These are phyloP conservation scores for Nitzschia inconspicua DNA, from an alignment of 108 stramenopile species.

Conservation along the genomic window DNA sequence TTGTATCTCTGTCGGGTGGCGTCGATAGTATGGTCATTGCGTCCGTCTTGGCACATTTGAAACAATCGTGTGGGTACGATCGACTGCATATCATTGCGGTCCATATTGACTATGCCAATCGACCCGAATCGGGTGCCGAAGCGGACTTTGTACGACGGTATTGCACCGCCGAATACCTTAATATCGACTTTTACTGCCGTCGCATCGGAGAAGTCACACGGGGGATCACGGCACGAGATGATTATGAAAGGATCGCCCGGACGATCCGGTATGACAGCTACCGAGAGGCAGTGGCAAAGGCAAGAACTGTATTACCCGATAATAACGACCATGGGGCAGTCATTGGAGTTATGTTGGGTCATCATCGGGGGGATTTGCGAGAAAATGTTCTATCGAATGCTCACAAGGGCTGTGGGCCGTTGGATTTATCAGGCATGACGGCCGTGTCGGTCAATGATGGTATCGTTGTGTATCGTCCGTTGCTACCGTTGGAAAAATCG, in stretches of 20 bases:
- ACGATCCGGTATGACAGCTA: slow-evolving; percentile 87
- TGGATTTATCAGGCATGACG: slow-evolving; percentile 89
- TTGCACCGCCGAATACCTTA: slow-evolving; percentile 48
- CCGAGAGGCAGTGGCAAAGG: slow-evolving; percentile 44
- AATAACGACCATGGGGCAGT: background rate
- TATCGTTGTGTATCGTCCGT: slow-evolving; percentile 85
- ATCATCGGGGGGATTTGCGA: slow-evolving; percentile 95
- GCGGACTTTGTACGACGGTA: slow-evolving; percentile 83
- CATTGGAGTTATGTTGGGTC: slow-evolving; percentile 91
- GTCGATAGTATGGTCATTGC: slow-evolving; percentile 99
- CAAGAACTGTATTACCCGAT: background rate
- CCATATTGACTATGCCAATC: slow-evolving; percentile 97
- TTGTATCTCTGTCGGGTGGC: slow-evolving; percentile 93
- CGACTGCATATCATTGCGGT: slow-evolving; percentile 54
- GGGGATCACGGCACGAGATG: slow-evolving; percentile 89
- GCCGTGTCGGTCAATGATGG: slow-evolving; percentile 82
- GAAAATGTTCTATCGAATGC: slow-evolving; percentile 97
- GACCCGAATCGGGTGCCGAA: slow-evolving; percentile 89
- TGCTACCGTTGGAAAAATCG: slow-evolving; percentile 76
- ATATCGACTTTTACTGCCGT: slow-evolving; percentile 57
- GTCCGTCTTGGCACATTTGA: slow-evolving; percentile 65
- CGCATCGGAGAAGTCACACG: slow-evolving; percentile 89
- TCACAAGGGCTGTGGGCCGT: slow-evolving; percentile 86
- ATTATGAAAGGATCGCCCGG: slow-evolving; percentile 88
- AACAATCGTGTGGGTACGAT: slow-evolving; percentile 32